A percentile compares a stretch with the other conserved stretches of the same genome.
These are phyloP conservation scores for Plasmodium yoelii DNA, from an alignment of 169 alveolate species.

Conservation along the genomic window DNA sequence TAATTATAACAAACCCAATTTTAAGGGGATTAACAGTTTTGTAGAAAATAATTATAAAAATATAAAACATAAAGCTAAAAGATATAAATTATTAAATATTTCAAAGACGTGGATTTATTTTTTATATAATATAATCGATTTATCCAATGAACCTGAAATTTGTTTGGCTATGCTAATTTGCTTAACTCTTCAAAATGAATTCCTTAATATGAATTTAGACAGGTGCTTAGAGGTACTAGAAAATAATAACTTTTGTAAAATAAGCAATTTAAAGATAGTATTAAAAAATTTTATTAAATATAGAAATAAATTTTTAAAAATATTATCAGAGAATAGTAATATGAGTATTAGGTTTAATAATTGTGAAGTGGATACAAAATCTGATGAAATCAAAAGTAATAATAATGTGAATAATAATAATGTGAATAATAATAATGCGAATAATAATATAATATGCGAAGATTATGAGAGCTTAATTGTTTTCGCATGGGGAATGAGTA, in stretches of 20 bases:
- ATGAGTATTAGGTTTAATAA: no score
- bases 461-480: slow-evolving; percentile 33
- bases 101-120: slow-evolving; percentile 36
- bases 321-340: not conserved
- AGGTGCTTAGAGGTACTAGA: slow-evolving; percentile 19
- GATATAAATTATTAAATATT: slow-evolving; percentile 48
- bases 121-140: slow-evolving; percentile 27
- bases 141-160: slow-evolving; percentile 56
- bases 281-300: slow-evolving; percentile 50
- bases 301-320: slow-evolving; percentile 23
- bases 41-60: not conserved
- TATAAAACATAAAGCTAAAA: slow-evolving; percentile 8
- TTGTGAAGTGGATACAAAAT: no score
- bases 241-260: slow-evolving; percentile 23
- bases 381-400: no score
- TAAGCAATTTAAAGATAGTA: slow-evolving; percentile 21
- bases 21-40: not conserved
- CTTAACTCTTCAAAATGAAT: slow-evolving; percentile 50
- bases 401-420: not conserved
- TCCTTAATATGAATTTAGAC: slow-evolving; percentile 17
- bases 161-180: slow-evolving; percentile 31
- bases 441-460: not conserved
- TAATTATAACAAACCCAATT: not conserved
- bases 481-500: slow-evolving; percentile 65
- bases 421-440: not conserved